Evolutionary conservation across 306 rosid genomes (phyloP).

Genomic region (Corylus avellana): DNA sequence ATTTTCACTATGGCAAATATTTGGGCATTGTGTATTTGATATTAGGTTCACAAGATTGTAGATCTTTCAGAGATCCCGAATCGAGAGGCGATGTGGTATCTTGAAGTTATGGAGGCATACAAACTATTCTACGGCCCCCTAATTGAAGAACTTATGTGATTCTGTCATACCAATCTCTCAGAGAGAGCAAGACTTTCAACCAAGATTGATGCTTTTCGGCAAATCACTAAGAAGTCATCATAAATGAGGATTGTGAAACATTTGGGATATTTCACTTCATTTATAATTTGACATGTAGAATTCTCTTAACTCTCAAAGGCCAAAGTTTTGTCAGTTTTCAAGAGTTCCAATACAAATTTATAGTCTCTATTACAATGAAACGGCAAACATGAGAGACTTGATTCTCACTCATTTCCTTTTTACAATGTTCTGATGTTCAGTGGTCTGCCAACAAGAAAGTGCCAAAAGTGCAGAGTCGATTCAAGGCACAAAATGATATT

Average conservation of each 20-base stretch:
- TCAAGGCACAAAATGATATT: too few relatives aligned
- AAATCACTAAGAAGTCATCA: not conserved
- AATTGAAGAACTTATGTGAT: slow-evolving; percentile 51
- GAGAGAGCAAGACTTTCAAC: not conserved
- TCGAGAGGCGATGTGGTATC: slow-evolving; percentile 93
- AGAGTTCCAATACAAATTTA: not conserved
- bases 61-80: slow-evolving; percentile 75
- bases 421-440: not conserved
- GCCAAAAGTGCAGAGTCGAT: too few relatives aligned
- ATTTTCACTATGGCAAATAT: not conserved
- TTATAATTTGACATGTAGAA: too few relatives aligned
- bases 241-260: not conserved
- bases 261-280: not conserved
- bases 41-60: slow-evolving; percentile 88
- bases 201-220: too few relatives aligned
- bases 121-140: slow-evolving; percentile 73
- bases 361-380: not conserved
- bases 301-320: too few relatives aligned
- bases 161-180: not conserved
- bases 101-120: slow-evolving; percentile 87
- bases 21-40: not conserved
- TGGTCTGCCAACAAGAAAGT: too few relatives aligned
- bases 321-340: too few relatives aligned
- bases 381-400: not conserved
- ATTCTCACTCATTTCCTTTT: not conserved